These are phyloP conservation scores for Leccinum longicurvipes DNA, from an alignment of 768 basidiomycete genomes.

Conservation along the genomic window DNA sequence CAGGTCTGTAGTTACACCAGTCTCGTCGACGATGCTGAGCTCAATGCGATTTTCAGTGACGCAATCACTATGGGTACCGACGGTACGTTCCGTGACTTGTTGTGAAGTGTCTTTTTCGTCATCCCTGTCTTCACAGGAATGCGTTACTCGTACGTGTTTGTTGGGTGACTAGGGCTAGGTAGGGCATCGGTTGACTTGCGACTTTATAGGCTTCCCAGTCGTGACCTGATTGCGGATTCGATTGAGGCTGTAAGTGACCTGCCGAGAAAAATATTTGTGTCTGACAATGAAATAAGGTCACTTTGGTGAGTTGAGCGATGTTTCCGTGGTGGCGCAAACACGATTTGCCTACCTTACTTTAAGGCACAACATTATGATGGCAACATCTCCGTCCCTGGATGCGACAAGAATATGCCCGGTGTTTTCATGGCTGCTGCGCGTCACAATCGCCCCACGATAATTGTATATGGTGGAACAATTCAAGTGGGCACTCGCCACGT, in stretches of 20 bases:
- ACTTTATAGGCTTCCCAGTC: constrained; percentile 64
- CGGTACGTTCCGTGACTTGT: constrained; percentile 42
- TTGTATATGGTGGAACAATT: constrained; percentile 86
- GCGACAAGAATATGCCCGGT: constrained; percentile 93
- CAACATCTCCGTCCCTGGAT: constrained; percentile 83
- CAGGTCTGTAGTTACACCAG: constrained; percentile 44
- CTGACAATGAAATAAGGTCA: constrained; percentile 40
- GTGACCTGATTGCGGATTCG: constrained; percentile 88
- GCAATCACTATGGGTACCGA: constrained; percentile 90
- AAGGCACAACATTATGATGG: constrained; percentile 85
- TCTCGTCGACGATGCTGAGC: neutral
- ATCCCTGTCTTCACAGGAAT: constrained; percentile 51
- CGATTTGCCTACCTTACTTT: constrained; percentile 21
- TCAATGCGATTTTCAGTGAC: constrained; percentile 45
- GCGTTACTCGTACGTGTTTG: constrained; percentile 71
- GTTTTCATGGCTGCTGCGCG: constrained; percentile 83
- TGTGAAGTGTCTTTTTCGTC: neutral
- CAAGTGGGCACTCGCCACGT: constrained; percentile 70
- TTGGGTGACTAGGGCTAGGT: neutral
- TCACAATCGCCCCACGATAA: constrained; percentile 85
- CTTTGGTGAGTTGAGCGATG: constrained; percentile 41
- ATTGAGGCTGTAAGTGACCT: constrained; percentile 64
- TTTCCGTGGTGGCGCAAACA: neutral
- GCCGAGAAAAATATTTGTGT: neutral
- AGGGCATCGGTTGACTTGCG: neutral